Evolutionary conservation across 2,329 filamentous ascomycete genomes (phyloP), one percentile per base, ranked within the genome.

Genomic region (Pseudocercospora fuligena): DNA sequence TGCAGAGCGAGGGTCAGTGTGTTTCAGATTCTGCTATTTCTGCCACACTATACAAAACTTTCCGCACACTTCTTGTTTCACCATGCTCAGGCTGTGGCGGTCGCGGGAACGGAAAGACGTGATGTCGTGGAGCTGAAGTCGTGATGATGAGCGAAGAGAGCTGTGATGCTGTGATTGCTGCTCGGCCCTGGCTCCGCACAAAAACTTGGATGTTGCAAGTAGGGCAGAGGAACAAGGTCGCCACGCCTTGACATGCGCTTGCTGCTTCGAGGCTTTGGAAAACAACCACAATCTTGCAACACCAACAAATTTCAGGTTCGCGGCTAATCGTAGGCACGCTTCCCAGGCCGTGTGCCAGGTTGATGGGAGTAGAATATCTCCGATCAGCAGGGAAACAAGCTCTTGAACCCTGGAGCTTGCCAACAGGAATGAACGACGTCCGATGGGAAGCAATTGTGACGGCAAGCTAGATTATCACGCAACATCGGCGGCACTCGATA

Each of bases 21-120:
- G 61, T 64, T 64, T 64, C 61, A 53, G 40, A 51, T 25, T 33
- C 53, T 58, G 43, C 61, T 64, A 51, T 49, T 64, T 47, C 31
- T 60, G 36, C 58, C 36, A 56, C 51, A 19, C 40, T 4, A 4
- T 14, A 27, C 25, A 56, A 31, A 14, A 19, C 12, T 27, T 14
- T 56, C 51, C 27, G 14, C 51, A 31, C 23, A 9, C 51, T 56
- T 27, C 25, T 56, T 31, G 51, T 56, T 56, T 56, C 51, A 56
- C 27, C 14, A 19, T 27, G 11, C 25, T 27, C 2, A 56, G 51
- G 51, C 51, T 56, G 51, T 56, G 51, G 51, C 27, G 47, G 12
- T 25, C 46, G 46, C 46, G 19, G 19, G 46, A 11, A 14, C 5
- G 40, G 40, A 19, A 7, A 43, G 23, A 49, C n/a, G 46, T 49